phyloP scores from a whole-genome alignment of 805 yeast species.

The Candida qinlingensis region DNA sequence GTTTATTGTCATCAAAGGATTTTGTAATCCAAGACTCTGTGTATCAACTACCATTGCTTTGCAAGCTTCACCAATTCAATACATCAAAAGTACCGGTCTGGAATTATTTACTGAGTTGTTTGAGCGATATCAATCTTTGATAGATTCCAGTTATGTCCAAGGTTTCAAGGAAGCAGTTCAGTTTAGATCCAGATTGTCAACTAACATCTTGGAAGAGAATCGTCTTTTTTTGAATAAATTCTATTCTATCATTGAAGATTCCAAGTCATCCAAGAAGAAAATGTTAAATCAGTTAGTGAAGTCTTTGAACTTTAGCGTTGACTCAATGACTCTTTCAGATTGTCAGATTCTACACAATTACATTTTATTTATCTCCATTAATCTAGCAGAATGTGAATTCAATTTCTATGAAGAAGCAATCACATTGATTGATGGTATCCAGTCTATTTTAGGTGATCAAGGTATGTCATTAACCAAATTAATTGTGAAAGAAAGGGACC shows the following conservation, averaged over 20 bases:
- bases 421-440: conserved; percentile 37
- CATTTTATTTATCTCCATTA: conserved; percentile 31
- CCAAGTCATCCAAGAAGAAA: conserved; percentile 36
- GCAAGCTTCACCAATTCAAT: conserved; percentile 43
- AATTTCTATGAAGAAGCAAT: conserved; percentile 47
- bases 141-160: conserved; percentile 58
- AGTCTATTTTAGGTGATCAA: conserved; percentile 18
- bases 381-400: conserved; percentile 36
- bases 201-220: conserved; percentile 25
- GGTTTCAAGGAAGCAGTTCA: conserved; percentile 53
- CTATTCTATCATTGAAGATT: conserved; percentile 37
- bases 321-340: conserved; percentile 16
- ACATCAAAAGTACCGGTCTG: conserved; percentile 43
- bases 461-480: conserved; percentile 7
- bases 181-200: conserved; percentile 31
- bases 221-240: conserved; percentile 33
- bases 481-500: background rate
- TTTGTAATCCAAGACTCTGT: conserved; percentile 67
- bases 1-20: conserved; percentile 56
- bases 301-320: conserved; percentile 26
- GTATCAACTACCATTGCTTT: conserved; percentile 68
- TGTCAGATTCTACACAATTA: conserved; percentile 21
- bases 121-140: conserved; percentile 65
- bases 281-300: conserved; percentile 32
- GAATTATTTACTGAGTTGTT: conserved; percentile 50